A percentile compares a stretch with the other conserved stretches of the same genome.
Evolutionary conservation across 768 basidiomycete genomes (phyloP).

Genomic region (Rhodotorula graminis): DNA sequence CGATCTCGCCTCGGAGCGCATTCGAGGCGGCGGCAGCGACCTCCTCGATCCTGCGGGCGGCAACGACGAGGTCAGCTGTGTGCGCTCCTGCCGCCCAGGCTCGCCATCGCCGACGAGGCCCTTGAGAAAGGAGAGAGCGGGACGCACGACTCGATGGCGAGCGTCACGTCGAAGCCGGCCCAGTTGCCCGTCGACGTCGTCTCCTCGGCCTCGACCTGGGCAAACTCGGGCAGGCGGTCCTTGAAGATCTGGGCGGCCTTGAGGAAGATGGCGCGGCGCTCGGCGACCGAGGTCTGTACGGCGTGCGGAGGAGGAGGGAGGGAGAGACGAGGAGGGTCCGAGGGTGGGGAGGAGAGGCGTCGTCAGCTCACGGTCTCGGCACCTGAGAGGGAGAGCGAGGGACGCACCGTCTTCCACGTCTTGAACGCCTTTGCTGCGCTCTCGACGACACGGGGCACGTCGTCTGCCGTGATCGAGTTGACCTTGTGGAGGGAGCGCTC

Average conservation of each 20-base stretch:
- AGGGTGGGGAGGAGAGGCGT: too few species aligned
- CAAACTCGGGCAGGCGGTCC: constrained; percentile 26
- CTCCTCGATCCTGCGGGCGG: constrained; percentile 28
- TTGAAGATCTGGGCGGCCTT: constrained; percentile 26
- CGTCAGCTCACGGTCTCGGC: background rate
- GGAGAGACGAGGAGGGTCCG: background rate
- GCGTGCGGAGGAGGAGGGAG: too few species aligned
- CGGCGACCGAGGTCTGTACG: constrained; percentile 9
- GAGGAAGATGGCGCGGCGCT: constrained; percentile 38
- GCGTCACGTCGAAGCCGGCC: constrained; percentile 17
- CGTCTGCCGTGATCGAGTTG: constrained; percentile 22
- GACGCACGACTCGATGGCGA: constrained; percentile 17
- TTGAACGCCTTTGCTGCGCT: constrained; percentile 2
- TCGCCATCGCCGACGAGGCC: too few species aligned
- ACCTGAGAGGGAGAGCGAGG: background rate
- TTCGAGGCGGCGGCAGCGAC: constrained; percentile 22
- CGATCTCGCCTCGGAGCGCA: constrained; percentile 38
- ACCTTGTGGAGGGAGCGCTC: constrained; percentile 14
- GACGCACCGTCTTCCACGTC: constrained; percentile 21
- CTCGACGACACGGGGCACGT: constrained; percentile 13
- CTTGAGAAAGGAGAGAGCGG: background rate
- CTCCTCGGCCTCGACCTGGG: constrained; percentile 27
- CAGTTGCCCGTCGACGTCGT: constrained; percentile 26
- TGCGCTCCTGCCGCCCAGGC: too few species aligned
- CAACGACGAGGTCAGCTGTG: background rate